Conservation (phyloP, 164 flowering plant species). For the Tetrastigma voinierianum region DNA sequence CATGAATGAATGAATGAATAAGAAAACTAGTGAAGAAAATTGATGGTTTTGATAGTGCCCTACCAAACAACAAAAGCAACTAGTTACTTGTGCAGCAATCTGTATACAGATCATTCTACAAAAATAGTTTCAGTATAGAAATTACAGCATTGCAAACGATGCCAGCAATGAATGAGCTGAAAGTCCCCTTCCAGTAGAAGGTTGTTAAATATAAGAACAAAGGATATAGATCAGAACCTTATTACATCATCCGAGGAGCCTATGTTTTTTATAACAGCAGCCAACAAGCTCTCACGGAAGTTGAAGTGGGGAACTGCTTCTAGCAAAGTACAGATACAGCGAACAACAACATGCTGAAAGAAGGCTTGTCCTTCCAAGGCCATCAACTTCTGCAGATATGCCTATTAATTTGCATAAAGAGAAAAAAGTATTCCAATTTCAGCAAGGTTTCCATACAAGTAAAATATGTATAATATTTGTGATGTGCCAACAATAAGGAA, state of each 20-base stretch:
- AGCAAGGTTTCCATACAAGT: not conserved
- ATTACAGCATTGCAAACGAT: not conserved
- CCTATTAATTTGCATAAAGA: constrained; percentile 39
- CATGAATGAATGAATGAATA: too few relatives aligned
- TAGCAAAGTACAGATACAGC: constrained; percentile 85
- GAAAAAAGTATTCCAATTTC: not conserved
- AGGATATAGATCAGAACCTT: constrained; percentile 42
- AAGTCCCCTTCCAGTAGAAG: not conserved
- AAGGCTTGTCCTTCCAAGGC: constrained; percentile 41
- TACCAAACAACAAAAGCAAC: too few relatives aligned
- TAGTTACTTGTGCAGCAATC: too few relatives aligned
- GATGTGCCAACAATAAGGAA: not conserved
- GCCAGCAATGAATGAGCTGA: not conserved
- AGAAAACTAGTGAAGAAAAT: too few relatives aligned
- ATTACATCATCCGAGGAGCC: constrained; percentile 69
- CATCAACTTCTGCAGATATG: constrained; percentile 77
- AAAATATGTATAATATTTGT: too few relatives aligned
- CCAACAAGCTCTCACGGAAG: constrained; percentile 72
- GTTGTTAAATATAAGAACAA: not conserved
- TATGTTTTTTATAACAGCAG: constrained; percentile 53
- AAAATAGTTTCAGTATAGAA: too few relatives aligned
- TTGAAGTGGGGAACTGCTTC: constrained; percentile 92
- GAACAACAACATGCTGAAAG: constrained; percentile 59
- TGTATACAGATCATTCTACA: too few relatives aligned
- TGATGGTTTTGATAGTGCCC: too few relatives aligned